Conservation (phyloP, 225 moss, liverwort and hornwort species). For the Asterella californica region DNA sequence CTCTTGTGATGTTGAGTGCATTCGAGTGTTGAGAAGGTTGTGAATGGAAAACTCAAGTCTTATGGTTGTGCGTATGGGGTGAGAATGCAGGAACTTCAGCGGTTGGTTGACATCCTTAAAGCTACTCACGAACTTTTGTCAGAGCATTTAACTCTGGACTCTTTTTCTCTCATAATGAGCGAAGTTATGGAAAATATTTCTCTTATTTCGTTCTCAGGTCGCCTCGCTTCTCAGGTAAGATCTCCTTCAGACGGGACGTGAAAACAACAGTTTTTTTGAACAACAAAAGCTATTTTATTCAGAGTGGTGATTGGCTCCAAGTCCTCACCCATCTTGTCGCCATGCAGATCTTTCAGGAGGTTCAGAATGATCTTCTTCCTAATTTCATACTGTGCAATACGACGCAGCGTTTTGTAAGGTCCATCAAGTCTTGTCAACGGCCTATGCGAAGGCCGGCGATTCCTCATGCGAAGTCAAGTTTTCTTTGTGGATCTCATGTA, state of each 20-base stretch:
- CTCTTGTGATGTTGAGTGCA: neutral
- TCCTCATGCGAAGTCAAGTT: constrained; percentile 59
- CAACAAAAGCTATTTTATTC: neutral
- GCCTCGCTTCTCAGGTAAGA: constrained; percentile 80
- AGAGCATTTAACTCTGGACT: constrained; percentile 78
- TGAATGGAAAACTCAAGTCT: neutral
- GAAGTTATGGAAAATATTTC: constrained; percentile 94
- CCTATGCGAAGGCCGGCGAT: constrained; percentile 62
- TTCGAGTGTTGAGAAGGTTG: neutral
- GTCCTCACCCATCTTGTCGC: neutral
- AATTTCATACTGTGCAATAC: constrained; percentile 96
- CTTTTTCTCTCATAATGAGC: constrained; percentile 79
- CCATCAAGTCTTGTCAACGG: constrained; percentile 64
- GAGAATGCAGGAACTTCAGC: constrained; percentile 44
- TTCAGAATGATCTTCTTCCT: constrained; percentile 83
- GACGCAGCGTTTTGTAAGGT: constrained; percentile 89
- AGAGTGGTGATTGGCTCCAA: neutral
- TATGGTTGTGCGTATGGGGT: neutral
- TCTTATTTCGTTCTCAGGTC: constrained; percentile 91
- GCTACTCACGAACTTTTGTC: constrained; percentile 85
- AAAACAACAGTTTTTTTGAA: neutral
- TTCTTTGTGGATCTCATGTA: constrained; percentile 80
- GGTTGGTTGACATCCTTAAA: constrained; percentile 35
- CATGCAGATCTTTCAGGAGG: constrained; percentile 70
- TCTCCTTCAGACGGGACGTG: neutral